Percentiles rank a stretch among this genome's conserved stretches.
phyloP scores from a whole-genome alignment of 2,329 filamentous ascomycete species.

The Alternaria solani region DNA sequence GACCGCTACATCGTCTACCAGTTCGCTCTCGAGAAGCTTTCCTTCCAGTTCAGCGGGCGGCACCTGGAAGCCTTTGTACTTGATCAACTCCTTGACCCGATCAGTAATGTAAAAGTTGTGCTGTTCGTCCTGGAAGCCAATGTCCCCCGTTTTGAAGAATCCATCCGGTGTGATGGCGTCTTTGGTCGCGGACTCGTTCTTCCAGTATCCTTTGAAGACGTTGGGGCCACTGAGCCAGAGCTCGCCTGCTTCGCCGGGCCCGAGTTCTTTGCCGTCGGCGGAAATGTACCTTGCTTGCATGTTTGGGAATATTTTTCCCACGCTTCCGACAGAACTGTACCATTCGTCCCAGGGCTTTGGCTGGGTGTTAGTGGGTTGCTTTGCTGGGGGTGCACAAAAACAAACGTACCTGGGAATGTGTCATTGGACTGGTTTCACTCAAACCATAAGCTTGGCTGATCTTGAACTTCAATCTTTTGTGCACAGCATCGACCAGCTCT shows the following conservation, averaged over 20 bases:
- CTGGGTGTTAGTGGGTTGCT: neutral
- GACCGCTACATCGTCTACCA: slow-evolving; percentile 38
- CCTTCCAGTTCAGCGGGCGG: slow-evolving; percentile 42
- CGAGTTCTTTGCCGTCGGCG: slow-evolving; percentile 63
- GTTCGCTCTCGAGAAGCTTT: slow-evolving; percentile 34
- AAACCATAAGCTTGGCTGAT: slow-evolving; percentile 38
- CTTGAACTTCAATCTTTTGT: slow-evolving; percentile 68
- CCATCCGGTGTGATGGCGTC: slow-evolving; percentile 77
- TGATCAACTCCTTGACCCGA: slow-evolving; percentile 44
- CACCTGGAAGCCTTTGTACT: slow-evolving; percentile 44
- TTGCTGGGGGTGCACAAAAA: no score
- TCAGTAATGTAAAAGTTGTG: slow-evolving; percentile 45
- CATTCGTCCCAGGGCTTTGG: slow-evolving; percentile 36
- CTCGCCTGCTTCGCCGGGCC: slow-evolving; percentile 64
- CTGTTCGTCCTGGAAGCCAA: slow-evolving; percentile 36
- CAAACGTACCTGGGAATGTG: slow-evolving; percentile 31
- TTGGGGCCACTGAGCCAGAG: slow-evolving; percentile 79
- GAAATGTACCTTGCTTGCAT: slow-evolving; percentile 82
- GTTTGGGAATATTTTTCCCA: slow-evolving; percentile 79
- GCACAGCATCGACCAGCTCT: slow-evolving; percentile 79
- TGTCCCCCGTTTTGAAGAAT: slow-evolving; percentile 54
- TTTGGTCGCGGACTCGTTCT: slow-evolving; percentile 72
- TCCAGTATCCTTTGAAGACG: slow-evolving; percentile 78
- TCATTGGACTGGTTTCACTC: slow-evolving; percentile 38
- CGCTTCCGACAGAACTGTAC: slow-evolving; percentile 66